Base-by-base conservation (phyloP, 2,329 filamentous ascomycete genomes). In the Ophiostoma quercus region DNA sequence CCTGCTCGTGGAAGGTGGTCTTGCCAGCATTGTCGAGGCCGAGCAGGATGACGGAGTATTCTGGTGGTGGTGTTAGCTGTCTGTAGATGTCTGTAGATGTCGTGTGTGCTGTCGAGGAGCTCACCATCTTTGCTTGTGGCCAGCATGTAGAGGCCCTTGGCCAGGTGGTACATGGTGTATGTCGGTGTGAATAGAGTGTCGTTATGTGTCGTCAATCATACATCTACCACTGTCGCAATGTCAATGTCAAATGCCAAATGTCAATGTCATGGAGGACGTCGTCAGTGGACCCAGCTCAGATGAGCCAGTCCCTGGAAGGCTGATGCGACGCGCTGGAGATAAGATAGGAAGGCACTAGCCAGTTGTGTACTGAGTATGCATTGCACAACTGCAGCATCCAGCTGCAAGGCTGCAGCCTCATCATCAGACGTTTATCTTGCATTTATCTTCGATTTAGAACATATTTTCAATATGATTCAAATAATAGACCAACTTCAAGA, bases 1-100 rank as follows among this genome's bases (percentile, higher is more conserved):
- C 92, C 80, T 97, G 94, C 78, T 96, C 92, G 80, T 97, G 93
- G 78, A 98, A 94, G 34, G 95, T 98, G 57, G 95, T 98, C 84
- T 98, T 98, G 80, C 95, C 95, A 72, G 95, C 95, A 79, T 98
- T 98, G 84, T 98, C 95, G 77, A 98, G 91, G 73, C 95, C 95
- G 76, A 98, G 91, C 74, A 98, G 90, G 77, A 98, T 92, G 77
- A 97, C 92, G 29, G 94, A 97, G 84, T 97, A 98, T 83, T 98
- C 94, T 95, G 60, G 1, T 34, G n/a, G n/a, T 34, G 34, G 1
- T 41, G 57, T 62, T 25, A 62, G 57, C 25, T 8, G 63, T 9
- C 19, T 16, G 62, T n/a, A n/a, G n/a, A n/a, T n/a, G n/a, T 65
- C 12, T 29, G 62, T 41, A 3, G 34, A 9, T 6, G 32, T 5